A percentile compares a stretch with the other conserved stretches of the same genome.
phyloP scores from a whole-genome alignment of 768 basidiomycete genomes.

The Auricularia cornea region DNA sequence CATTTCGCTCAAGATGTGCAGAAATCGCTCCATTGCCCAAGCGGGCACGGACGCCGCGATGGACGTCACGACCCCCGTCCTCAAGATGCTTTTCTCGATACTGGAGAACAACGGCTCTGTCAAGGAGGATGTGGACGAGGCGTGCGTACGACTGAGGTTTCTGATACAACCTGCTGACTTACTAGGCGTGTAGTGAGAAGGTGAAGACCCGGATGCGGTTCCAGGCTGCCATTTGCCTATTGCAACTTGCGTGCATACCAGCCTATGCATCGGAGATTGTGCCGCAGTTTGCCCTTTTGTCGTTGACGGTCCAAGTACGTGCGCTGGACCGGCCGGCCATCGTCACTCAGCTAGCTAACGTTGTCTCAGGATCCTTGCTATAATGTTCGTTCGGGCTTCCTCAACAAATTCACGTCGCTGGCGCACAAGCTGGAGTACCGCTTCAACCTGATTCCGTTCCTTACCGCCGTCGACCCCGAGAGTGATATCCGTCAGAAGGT shows the following conservation, averaged over 20 bases:
- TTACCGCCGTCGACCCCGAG: constrained; percentile 90
- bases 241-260: constrained; percentile 63
- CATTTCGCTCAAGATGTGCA: constrained; percentile 67
- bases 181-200: constrained; percentile 35
- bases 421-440: constrained; percentile 54
- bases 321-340: no score
- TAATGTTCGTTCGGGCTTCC: constrained; percentile 71
- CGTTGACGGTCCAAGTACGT: constrained; percentile 65
- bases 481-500: constrained; percentile 65
- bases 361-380: constrained; percentile 82
- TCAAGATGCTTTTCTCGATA: constrained; percentile 68
- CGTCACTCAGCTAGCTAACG: no score
- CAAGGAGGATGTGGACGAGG: constrained; percentile 34
- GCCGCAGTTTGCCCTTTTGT: constrained; percentile 57
- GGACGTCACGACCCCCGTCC: constrained; percentile 63
- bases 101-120: constrained; percentile 62
- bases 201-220: constrained; percentile 73
- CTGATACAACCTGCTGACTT: no score
- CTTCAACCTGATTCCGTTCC: constrained; percentile 79
- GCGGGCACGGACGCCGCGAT: constrained; percentile 47
- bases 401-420: constrained; percentile 62
- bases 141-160: constrained; percentile 30
- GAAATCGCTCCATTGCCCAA: constrained; percentile 71
- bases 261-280: constrained; percentile 49
- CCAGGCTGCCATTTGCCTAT: constrained; percentile 69